Evolutionary conservation across 2,329 filamentous ascomycete species (phyloP).

Genomic region (Onygenales sp.): DNA sequence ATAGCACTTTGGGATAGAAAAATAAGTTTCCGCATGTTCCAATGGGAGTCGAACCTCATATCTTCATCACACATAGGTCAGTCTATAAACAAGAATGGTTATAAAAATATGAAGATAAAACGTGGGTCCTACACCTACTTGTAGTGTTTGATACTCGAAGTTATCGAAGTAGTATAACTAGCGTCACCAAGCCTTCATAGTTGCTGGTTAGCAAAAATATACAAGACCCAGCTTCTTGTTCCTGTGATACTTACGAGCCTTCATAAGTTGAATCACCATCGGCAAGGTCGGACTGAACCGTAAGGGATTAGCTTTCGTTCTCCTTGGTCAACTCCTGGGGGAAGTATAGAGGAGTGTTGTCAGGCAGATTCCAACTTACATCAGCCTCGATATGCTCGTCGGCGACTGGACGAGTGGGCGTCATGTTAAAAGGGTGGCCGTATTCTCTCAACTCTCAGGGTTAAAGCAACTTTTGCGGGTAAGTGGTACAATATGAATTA

Average conservation of each 20-base stretch:
- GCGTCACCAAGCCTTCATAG: conserved; percentile 1
- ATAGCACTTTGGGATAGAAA: background rate
- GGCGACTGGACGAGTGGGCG: too few species aligned
- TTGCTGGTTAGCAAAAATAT: background rate
- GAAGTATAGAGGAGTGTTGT: too few species aligned
- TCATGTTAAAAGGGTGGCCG: too few species aligned
- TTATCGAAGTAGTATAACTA: conserved; percentile 1
- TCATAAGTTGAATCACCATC: background rate
- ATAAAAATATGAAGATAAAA: background rate
- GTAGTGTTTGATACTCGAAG: conserved; percentile 2
- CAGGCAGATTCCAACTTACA: too few species aligned
- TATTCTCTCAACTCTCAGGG: too few species aligned
- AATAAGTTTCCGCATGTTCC: background rate
- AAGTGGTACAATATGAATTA: too few species aligned
- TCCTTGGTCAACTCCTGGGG: background rate
- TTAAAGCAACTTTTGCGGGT: too few species aligned
- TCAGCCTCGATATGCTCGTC: too few species aligned
- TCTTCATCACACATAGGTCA: background rate
- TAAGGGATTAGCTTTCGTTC: background rate
- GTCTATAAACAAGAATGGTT: background rate
- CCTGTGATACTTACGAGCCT: background rate
- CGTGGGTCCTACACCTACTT: background rate
- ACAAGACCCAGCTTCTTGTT: background rate
- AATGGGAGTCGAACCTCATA: background rate
- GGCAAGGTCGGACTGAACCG: background rate